Evolutionary conservation across 2,329 filamentous ascomycete species (phyloP), one percentile per base, ranked within the genome.

Genomic region (Stachybotrys chartarum): DNA sequence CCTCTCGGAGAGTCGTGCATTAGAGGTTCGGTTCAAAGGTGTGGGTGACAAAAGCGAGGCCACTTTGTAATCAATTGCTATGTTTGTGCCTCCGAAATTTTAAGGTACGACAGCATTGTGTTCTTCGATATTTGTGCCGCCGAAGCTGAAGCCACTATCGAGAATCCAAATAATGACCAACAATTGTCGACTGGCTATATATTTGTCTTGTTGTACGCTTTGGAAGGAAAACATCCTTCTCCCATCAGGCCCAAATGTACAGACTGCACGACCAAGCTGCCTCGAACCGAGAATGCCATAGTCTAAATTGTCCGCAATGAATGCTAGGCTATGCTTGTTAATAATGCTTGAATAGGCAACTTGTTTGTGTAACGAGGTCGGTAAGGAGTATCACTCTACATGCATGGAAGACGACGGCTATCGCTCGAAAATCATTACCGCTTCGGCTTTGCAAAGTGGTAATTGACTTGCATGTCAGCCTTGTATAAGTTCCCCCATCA

Each of bases 91-190:
- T 17, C 44, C 32, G 17, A n/a, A 35, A 5, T 10, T 7, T 12
- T 18, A 52, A 7, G 50, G 50, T 3, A 52, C 50, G 44, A 52
- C 17, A 7, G 31, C 50, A 17, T n/a, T 32, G 32, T 32, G 31
- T 7, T 52, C 50, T 7, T 52, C n/a, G 14, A 14, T 44, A 17
- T 42, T 39, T 31, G 30, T 52, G 18, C 66, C 66, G 7, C 66
- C 66, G 1, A 58, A 59, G 18, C 55, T 53, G 54, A 67, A 66
- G 12, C 61, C 66, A 7, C 68, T 67, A 17, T 66, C 67, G 51
- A 64, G 63, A 30, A 66, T 58, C 54, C 56, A 63, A 46, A 61
- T 56, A 14, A 61, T 39, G 16, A 61, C 60, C 1, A 59, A 59
- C 2, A 62, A 47, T 7, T 16, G 45, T n/a, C 16, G 6, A 6